Base-by-base conservation (phyloP, 1,284 basidiomycete genomes). In the Pascua guehoae region DNA sequence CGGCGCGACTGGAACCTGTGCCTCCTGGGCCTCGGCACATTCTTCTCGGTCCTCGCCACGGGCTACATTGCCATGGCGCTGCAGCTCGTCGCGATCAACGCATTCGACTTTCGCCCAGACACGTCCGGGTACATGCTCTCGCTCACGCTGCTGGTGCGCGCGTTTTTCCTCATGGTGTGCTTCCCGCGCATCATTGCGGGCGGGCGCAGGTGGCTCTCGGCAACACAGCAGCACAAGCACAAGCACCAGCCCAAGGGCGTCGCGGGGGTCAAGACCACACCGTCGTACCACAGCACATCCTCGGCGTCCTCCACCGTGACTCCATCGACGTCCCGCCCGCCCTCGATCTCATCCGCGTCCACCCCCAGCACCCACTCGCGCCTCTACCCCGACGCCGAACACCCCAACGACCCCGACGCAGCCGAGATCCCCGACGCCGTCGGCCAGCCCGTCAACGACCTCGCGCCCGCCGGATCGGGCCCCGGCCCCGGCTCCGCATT, bases 11-110 rank as follows among this genome's bases (percentile, higher is more conserved):
- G 66, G 61, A 75, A 71, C 32, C 51, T 77, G 32, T 58, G 66
- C 8, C 53, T 76, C 8, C 62, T 78, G 10, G 73, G 63, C 8
- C 8, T 67, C 1, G 76, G 76, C 9, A 64, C 64, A 1, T 77
- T 77, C 65, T 56, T 70, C 54, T 65, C 66, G 15, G 73, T 76
- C 4, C 63, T 78, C 3, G 77, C 76, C 0, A 71, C 72, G 8
- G 68, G 67, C 4, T 76, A 73, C 54, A 69, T 74, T 0, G 65
- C 70, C 32, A 63, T 76, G 55, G 69, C 69, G 39, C 60, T 78
- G 32, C 75, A 76, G 59, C 58, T 77, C 9, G 62, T 71, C 12
- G 69, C 66, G 8, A 74, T 70, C 4, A 71, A 75, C 41, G 64
- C 62, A 1, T 74, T 69, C 54, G 69, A 62, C 8, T 75, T 74